These are phyloP conservation scores for Fistulinella prunicolor DNA, from an alignment of 768 basidiomycete species.

Conservation along the genomic window DNA sequence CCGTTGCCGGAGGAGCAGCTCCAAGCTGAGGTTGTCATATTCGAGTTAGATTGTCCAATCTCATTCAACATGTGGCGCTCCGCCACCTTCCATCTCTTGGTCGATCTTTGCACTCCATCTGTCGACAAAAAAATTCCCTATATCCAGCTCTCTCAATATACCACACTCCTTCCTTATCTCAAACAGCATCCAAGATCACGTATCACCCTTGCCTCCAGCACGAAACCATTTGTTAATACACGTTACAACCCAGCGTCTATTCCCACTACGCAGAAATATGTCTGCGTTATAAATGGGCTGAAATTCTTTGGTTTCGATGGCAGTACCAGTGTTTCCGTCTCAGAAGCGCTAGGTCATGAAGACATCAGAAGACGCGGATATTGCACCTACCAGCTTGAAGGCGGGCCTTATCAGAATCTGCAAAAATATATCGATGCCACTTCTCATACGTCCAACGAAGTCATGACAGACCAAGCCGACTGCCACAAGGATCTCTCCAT, in stretches of 20 bases:
- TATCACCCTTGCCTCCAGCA: slow-evolving; percentile 13
- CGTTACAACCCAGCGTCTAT: slow-evolving; percentile 8
- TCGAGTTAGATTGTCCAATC: not conserved
- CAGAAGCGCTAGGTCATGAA: slow-evolving; percentile 12
- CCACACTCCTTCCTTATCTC: not conserved
- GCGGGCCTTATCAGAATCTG: not conserved
- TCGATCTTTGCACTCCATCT: not conserved
- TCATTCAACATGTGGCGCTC: not conserved
- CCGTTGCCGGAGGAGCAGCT: slow-evolving; percentile 37
- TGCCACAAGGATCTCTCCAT: not conserved
- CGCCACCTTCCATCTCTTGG: not conserved
- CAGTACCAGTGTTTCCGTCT: slow-evolving; percentile 9
- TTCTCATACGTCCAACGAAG: not conserved
- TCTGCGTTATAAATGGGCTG: slow-evolving; percentile 11
- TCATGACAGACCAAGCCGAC: not conserved
- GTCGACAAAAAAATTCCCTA: not conserved
- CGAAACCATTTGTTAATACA: slow-evolving; percentile 8
- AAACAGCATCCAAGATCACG: slow-evolving; percentile 6
- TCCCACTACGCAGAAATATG: not conserved
- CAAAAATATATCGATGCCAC: not conserved
- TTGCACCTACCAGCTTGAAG: slow-evolving; percentile 32
- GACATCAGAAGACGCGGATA: slow-evolving; percentile 14
- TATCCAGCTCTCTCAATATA: slow-evolving; percentile 7
- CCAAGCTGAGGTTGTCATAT: not conserved
- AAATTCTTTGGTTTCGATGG: slow-evolving; percentile 28